Base-by-base conservation (phyloP, 768 basidiomycete species). In the Candolleomyces eurysporus region DNA sequence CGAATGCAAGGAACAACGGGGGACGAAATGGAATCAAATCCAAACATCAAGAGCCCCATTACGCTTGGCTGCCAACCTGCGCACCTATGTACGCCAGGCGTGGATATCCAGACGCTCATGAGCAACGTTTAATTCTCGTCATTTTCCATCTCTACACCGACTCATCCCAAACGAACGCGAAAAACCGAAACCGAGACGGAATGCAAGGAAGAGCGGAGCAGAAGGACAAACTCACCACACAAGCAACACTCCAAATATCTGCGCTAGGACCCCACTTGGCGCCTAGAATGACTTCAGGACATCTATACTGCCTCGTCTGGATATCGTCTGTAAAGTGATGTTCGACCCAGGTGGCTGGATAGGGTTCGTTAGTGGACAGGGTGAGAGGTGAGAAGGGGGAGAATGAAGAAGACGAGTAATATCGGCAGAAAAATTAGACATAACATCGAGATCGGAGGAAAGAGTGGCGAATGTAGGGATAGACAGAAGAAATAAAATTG, bases 321-420 rank as follows among this genome's bases (percentile, higher is more conserved):
- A 98, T 98, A 68, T 98, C 97, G 75, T 99, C 96, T 48, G 97
- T 98, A 65, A 98, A 99, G 71, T 98, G 97, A 66, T 98, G 92
- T 68, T 96, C 92, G 32, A 85, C 85, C 91, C 91, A 92, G 1
- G 91, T 93, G 10, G 91, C 91, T 89, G 66, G 56, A 51, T 52
- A 50, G 48, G 58, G 60, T 31, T 11, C 31, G 54, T 56, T n/a
- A 54, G 52, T 21, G 8, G 7, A 49, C 21, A 7, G 21, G 10
- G 21, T 16, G 10, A 16, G 48, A 43, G 58, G 26, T 22, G 40
- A 43, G 46, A 46, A 10, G 36, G 22, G 14, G 50, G 5, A 59
- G 4, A 10, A 22, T 2, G 39, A 60, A 4, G 42, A 36, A 1
- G 36, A 11, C 11, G 36, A 36, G 36, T 8, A 21, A 64, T n/a